These are phyloP conservation scores for Acorus calamus DNA, from an alignment of 106 monocot genomes.

Conservation along the genomic window DNA sequence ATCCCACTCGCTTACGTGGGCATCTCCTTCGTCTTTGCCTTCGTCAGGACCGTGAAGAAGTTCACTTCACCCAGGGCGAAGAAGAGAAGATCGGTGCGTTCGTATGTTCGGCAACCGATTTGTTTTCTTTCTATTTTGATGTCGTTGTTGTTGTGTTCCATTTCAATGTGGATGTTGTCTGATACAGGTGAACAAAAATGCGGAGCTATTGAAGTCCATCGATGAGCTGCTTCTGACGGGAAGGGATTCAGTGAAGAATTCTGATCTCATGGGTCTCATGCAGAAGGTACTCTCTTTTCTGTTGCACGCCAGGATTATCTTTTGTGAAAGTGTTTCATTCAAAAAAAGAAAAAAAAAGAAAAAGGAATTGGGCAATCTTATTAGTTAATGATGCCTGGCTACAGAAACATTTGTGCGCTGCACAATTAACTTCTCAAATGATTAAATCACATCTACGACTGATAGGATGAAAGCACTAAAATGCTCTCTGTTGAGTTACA, in stretches of 20 bases:
- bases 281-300: slow-evolving; percentile 54
- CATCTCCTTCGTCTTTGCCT: slow-evolving; percentile 55
- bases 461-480: too few relatives aligned
- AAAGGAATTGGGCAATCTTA: too few relatives aligned
- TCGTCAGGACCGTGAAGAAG: slow-evolving; percentile 76
- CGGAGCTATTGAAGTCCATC: slow-evolving; percentile 45
- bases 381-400: too few relatives aligned
- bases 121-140: background rate
- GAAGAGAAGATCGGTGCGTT: slow-evolving; percentile 62
- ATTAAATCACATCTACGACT: too few relatives aligned
- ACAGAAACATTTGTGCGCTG: too few relatives aligned
- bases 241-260: slow-evolving; percentile 34
- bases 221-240: slow-evolving; percentile 61
- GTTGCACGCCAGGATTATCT: background rate
- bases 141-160: background rate
- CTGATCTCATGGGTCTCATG: slow-evolving; percentile 45
- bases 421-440: too few relatives aligned
- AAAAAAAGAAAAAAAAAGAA: too few relatives aligned
- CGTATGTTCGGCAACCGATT: too few relatives aligned
- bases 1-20: slow-evolving; percentile 74
- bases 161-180: background rate
- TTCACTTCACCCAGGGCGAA: slow-evolving; percentile 70
- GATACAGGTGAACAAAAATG: slow-evolving; percentile 87
- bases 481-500: too few relatives aligned
- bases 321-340: too few relatives aligned